Percentiles rank a stretch among this genome's conserved stretches.
Evolutionary conservation across 495 filamentous ascomycete species (phyloP).

Genomic region (Penicillium diatomitis): DNA sequence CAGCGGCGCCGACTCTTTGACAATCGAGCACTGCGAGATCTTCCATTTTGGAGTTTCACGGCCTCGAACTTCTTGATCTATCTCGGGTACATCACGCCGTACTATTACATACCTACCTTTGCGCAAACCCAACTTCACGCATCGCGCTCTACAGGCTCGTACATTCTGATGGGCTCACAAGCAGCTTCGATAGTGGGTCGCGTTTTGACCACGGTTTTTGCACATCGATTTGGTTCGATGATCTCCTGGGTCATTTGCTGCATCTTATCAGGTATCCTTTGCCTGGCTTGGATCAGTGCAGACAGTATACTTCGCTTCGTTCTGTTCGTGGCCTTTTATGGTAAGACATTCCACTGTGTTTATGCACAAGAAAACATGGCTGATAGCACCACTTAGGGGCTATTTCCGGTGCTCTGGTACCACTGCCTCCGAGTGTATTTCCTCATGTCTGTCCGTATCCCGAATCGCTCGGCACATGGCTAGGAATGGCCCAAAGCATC

Average conservation of each 20-base stretch:
- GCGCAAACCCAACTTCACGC: conserved; percentile 34
- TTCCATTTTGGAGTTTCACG: conserved; percentile 20
- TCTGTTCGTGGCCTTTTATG: conserved; percentile 52
- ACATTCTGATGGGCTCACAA: conserved; percentile 26
- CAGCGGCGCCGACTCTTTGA: conserved; percentile 10
- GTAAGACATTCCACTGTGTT: background rate
- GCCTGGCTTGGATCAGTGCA: conserved; percentile 46
- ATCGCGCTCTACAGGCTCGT: conserved; percentile 38
- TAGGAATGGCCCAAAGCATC: conserved; percentile 68
- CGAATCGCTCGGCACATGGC: conserved; percentile 50
- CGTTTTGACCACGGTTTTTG: conserved; percentile 13
- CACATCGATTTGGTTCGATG: conserved; percentile 18
- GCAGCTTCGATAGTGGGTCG: conserved; percentile 23
- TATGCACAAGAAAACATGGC: background rate
- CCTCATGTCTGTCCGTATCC: conserved; percentile 55
- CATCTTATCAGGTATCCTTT: conserved; percentile 14
- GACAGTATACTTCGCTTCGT: conserved; percentile 47
- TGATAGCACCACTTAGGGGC: conserved; percentile 27
- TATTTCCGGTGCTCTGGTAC: conserved; percentile 58
- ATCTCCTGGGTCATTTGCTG: conserved; percentile 16
- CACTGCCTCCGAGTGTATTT: conserved; percentile 48
- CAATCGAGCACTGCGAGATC: conserved; percentile 19
- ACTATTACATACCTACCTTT: conserved; percentile 54
- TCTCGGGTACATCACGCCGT: conserved; percentile 53
- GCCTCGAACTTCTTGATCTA: conserved; percentile 35